Base-by-base conservation (phyloP, 2,329 filamentous ascomycete genomes). In the Alternaria sp. region DNA sequence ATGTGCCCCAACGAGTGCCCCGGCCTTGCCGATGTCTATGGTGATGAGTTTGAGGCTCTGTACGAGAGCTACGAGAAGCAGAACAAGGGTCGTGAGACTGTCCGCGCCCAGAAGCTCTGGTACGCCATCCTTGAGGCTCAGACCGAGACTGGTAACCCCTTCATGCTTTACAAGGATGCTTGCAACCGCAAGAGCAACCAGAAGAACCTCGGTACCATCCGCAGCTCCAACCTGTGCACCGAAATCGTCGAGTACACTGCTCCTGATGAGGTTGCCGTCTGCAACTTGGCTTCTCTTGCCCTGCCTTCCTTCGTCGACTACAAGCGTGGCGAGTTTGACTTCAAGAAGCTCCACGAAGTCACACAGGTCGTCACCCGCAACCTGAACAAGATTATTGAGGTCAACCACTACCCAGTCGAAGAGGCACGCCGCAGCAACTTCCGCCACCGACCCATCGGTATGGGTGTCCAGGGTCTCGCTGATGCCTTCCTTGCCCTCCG, bases 181-280 rank as follows among this genome's bases (percentile, higher is more conserved):
- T 95, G 92, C 89, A 99, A 99, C 89, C 90, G 90, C 81, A 99
- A 99, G 91, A 97, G 94, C 87, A 99, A 99, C 88, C 96, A 99
- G 86, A 98, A 99, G 91, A 99, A 99, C 84, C 87, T 99, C 30
- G 96, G 96, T 71, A 97, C 94, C 67, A 99, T 99, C 75, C 94
- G 94, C 82, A 97, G 93, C 87, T 99, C 96, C 78, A 99, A 99
- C 83, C 87, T 99, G 53, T 99, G 96, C 89, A 98, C 95, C 55
- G 96, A 99, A 84, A 99, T 99, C 75, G 88, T 99, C 70, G 96
- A 99, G 85, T 99, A 97, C 86, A 96, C 87, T 70, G 93, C 96
- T 37, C 95, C 96, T 37, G 96, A 99, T 82, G 96, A 99, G 87
- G 96, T 99, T 55, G 96, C 96, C 72, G 96, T 98, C 63, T 99